A percentile compares a stretch with the other conserved stretches of the same genome.
phyloP scores from a whole-genome alignment of 768 basidiomycete species.

The Rhodosporidiobolus sp. region DNA sequence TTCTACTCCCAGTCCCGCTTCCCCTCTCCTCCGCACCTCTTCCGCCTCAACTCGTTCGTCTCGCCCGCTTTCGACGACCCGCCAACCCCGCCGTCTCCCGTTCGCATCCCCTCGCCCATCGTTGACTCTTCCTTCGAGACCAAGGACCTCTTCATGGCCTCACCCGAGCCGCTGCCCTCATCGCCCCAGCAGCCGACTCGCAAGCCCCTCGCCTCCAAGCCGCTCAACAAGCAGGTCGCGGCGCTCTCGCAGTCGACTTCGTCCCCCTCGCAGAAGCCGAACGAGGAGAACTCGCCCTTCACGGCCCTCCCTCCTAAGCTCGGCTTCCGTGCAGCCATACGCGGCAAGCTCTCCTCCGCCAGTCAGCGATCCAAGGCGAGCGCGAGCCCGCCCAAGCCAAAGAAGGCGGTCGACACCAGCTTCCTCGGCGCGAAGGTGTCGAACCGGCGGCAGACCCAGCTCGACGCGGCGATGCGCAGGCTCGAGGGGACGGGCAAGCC shows the following conservation, averaged over 20 bases:
- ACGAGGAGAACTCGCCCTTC: slow-evolving; percentile 28
- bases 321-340: neutral
- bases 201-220: slow-evolving; percentile 12
- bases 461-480: slow-evolving; percentile 26
- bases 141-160: too few relatives aligned
- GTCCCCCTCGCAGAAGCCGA: neutral
- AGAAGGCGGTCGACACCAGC: slow-evolving; percentile 25
- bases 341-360: neutral
- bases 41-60: slow-evolving; percentile 10
- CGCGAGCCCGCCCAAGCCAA: neutral
- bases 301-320: slow-evolving; percentile 34
- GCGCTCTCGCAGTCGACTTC: slow-evolving; percentile 11
- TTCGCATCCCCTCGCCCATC: slow-evolving; percentile 6
- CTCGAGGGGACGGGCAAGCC: slow-evolving; percentile 28
- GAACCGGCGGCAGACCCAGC: slow-evolving; percentile 21
- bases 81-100: slow-evolving; percentile 17
- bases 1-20: slow-evolving; percentile 31
- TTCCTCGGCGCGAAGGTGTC: slow-evolving; percentile 20
- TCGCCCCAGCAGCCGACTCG: neutral
- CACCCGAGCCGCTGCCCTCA: neutral
- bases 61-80: slow-evolving; percentile 24
- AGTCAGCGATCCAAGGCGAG: neutral
- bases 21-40: slow-evolving; percentile 8
- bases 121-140: neutral
- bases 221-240: slow-evolving; percentile 11